Percentiles rank a stretch among this genome's conserved stretches.
Evolutionary conservation across 129 eudicot genomes (phyloP).

Genomic region (Ambrosia artemisiifolia): DNA sequence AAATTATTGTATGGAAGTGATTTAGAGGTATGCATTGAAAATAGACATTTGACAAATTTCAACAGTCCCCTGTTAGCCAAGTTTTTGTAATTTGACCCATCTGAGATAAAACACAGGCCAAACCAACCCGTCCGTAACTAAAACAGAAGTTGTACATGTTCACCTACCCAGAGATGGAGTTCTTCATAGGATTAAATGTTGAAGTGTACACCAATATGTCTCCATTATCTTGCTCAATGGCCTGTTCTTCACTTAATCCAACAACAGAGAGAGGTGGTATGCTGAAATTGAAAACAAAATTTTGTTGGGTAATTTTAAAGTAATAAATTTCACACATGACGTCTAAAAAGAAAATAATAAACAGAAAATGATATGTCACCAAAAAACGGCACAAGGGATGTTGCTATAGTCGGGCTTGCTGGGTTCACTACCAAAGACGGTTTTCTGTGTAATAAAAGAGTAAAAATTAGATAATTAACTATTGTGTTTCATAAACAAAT

Average conservation of each 20-base stretch:
- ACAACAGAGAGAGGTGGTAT: slow-evolving; percentile 98
- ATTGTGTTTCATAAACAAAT: not conserved
- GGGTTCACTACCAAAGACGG: slow-evolving; percentile 78
- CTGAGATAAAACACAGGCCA: not conserved
- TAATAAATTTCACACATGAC: not conserved
- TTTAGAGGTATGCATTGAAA: not conserved
- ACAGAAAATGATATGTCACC: slow-evolving; percentile 42
- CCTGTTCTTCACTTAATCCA: slow-evolving; percentile 93
- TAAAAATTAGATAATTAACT: not conserved
- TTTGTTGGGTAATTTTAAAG: not conserved
- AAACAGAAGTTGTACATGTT: not conserved
- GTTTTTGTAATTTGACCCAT: not conserved
- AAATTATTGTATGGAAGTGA: not conserved
- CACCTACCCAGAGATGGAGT: slow-evolving; percentile 87
- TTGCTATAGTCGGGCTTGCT: slow-evolving; percentile 66
- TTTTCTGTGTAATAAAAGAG: slow-evolving; percentile 56
- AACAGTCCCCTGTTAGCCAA: not conserved
- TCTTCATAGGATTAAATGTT: slow-evolving; percentile 90
- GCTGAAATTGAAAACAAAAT: slow-evolving; percentile 41
- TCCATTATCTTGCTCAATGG: slow-evolving; percentile 74
- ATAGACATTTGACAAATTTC: not conserved
- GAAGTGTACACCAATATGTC: slow-evolving; percentile 84
- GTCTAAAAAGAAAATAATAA: not conserved
- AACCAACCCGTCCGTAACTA: not conserved
- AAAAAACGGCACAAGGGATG: slow-evolving; percentile 87